phyloP scores from a whole-genome alignment of 441 rosid genomes.

The Croton laevigatus region DNA sequence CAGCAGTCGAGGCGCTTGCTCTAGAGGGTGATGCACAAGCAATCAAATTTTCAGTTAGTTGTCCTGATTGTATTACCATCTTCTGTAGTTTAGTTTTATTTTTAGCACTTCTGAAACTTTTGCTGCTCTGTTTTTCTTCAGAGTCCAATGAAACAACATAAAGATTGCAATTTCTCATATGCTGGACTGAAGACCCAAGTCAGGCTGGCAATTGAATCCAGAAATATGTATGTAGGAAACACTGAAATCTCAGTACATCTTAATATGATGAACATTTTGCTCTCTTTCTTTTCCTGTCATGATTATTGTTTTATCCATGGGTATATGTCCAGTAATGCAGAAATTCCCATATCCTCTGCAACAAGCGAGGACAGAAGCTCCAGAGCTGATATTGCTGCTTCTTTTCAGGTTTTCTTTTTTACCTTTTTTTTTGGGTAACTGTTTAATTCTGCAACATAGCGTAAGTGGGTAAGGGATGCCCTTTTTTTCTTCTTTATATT shows the following conservation, averaged over 20 bases:
- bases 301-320: slow-evolving; percentile 15
- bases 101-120: slow-evolving; percentile 11
- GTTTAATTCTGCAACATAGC: background rate
- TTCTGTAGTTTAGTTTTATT: slow-evolving; percentile 4
- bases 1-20: slow-evolving; percentile 94
- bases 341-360: slow-evolving; percentile 64
- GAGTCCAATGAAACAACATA: slow-evolving; percentile 92
- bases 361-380: slow-evolving; percentile 65
- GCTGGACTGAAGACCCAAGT: slow-evolving; percentile 98
- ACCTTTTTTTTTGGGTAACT: background rate
- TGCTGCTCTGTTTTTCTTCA: slow-evolving; percentile 29
- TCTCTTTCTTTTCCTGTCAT: background rate
- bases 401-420: slow-evolving; percentile 71
- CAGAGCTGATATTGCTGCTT: slow-evolving; percentile 92
- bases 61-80: slow-evolving; percentile 4
- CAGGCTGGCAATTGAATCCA: slow-evolving; percentile 80
- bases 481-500: background rate
- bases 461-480: background rate
- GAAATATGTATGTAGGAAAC: slow-evolving; percentile 55
- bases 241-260: slow-evolving; percentile 2
- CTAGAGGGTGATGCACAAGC: slow-evolving; percentile 76
- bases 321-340: slow-evolving; percentile 52
- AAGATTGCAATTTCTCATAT: slow-evolving; percentile 91
- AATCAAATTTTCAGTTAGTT: slow-evolving; percentile 67
- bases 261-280: background rate